phyloP scores from a whole-genome alignment of 2,329 filamentous ascomycete genomes.

The Sarocladium kiliense region DNA sequence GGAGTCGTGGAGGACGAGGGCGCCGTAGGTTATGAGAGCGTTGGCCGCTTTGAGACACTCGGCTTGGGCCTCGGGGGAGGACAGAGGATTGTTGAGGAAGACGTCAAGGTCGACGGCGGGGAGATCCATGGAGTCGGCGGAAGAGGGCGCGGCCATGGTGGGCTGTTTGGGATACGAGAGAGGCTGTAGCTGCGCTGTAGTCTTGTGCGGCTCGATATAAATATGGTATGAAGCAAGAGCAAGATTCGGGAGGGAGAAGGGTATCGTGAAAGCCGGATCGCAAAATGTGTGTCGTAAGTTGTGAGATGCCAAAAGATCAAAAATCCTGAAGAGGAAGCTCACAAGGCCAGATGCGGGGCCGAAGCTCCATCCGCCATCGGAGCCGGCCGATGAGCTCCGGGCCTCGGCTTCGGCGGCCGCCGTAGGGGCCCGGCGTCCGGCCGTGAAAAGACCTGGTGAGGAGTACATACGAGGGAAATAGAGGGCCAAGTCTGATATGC shows the following conservation, averaged over 20 bases:
- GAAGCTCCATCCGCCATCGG: slow-evolving; percentile 4
- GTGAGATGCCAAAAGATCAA: neutral
- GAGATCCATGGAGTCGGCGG: slow-evolving; percentile 43
- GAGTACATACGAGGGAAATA: too few species aligned
- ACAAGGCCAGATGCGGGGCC: neutral
- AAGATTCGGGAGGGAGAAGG: neutral
- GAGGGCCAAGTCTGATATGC: too few species aligned
- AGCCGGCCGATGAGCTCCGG: slow-evolving; percentile 10
- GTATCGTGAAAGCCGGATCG: neutral
- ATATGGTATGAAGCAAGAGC: too few species aligned
- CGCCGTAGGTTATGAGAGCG: slow-evolving; percentile 53
- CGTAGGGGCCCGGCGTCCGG: neutral
- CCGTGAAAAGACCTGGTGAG: neutral
- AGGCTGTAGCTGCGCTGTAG: neutral
- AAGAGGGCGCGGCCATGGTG: slow-evolving; percentile 8
- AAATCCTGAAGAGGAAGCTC: slow-evolving; percentile 1
- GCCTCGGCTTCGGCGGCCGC: slow-evolving; percentile 1
- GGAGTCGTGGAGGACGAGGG: slow-evolving; percentile 54
- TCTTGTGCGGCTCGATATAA: too few species aligned
- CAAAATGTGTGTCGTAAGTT: neutral
- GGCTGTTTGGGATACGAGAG: neutral
- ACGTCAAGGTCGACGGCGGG: slow-evolving; percentile 55
- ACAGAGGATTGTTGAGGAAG: slow-evolving; percentile 40
- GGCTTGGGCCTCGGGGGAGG: slow-evolving; percentile 37
- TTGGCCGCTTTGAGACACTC: slow-evolving; percentile 51